Percentiles rank a stretch among this genome's conserved stretches.
phyloP scores from a whole-genome alignment of 306 rosid genomes.

The Abrus pulchellus region DNA sequence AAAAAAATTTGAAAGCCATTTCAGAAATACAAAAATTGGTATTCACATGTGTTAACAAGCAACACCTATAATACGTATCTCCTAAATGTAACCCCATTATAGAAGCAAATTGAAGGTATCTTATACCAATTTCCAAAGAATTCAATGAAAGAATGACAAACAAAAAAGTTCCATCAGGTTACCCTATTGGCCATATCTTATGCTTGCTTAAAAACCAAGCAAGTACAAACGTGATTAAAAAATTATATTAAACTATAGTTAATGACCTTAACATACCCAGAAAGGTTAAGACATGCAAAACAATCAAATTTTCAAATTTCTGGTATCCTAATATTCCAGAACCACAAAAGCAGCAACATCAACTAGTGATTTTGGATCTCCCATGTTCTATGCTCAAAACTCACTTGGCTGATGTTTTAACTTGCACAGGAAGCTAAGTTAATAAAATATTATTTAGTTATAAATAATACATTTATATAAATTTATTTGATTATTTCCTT shows the following conservation, averaged over 20 bases:
- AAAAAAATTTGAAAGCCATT: too few relatives aligned
- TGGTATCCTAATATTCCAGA: conserved; percentile 38
- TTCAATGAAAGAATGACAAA: conserved; percentile 66
- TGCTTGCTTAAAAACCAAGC: conserved; percentile 78
- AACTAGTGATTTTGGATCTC: background rate
- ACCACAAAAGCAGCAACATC: conserved; percentile 42
- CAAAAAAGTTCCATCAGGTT: conserved; percentile 43
- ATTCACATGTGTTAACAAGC: conserved; percentile 67
- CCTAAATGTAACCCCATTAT: conserved; percentile 38
- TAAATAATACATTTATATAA: background rate
- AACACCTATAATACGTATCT: conserved; percentile 70
- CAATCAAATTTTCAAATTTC: conserved; percentile 29
- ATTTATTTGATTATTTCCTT: background rate
- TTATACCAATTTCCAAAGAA: conserved; percentile 51
- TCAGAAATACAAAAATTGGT: too few relatives aligned
- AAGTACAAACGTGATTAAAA: conserved; percentile 53
- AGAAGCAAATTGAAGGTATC: conserved; percentile 45
- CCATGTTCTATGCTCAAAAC: background rate
- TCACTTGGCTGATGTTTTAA: too few relatives aligned
- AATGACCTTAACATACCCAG: conserved; percentile 53
- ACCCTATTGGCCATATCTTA: conserved; percentile 47
- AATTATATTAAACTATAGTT: conserved; percentile 34
- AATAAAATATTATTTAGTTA: conserved; percentile 7
- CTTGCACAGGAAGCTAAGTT: conserved; percentile 21
- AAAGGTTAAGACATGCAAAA: conserved; percentile 48